Evolutionary conservation across 225 moss, liverwort and hornwort species (phyloP).

Genomic region (Straminergon stramineum): DNA sequence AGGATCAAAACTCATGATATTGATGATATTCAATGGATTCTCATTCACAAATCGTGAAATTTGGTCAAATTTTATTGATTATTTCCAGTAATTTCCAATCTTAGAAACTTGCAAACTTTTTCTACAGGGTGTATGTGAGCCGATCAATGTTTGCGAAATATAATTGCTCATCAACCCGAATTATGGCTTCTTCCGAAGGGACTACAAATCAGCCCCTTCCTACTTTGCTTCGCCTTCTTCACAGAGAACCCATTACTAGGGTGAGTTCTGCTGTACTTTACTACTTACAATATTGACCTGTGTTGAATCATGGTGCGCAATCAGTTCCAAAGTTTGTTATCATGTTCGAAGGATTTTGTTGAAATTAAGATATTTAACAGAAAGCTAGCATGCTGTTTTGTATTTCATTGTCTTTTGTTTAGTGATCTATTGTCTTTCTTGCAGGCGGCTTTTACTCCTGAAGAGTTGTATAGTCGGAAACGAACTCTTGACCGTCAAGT

Average conservation of each 20-base stretch:
- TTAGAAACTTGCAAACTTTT: not conserved
- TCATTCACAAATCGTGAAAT: not conserved
- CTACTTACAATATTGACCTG: not conserved
- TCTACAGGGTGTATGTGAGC: constrained; percentile 61
- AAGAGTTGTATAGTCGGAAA: constrained; percentile 65
- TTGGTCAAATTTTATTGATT: not conserved
- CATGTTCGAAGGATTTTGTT: not conserved
- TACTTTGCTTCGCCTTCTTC: constrained; percentile 58
- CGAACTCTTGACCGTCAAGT: constrained; percentile 56
- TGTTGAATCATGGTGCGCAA: not conserved
- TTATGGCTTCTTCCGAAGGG: constrained; percentile 51
- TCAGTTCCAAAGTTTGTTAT: not conserved
- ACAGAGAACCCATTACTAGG: constrained; percentile 56
- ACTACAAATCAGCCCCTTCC: constrained; percentile 78
- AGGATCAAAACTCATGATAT: not conserved
- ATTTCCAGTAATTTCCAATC: not conserved
- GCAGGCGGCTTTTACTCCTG: constrained; percentile 82
- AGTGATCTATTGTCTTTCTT: not conserved
- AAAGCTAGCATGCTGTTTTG: not conserved
- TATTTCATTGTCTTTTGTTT: not conserved
- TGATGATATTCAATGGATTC: not conserved
- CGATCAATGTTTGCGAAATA: constrained; percentile 65
- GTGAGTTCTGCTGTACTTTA: constrained; percentile 18
- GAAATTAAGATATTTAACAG: not conserved
- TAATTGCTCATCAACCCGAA: constrained; percentile 26